A percentile compares a stretch with the other conserved stretches of the same genome.
These are phyloP conservation scores for Pharus latifolius DNA, from an alignment of 176 grass and related monocot genomes.

Conservation along the genomic window DNA sequence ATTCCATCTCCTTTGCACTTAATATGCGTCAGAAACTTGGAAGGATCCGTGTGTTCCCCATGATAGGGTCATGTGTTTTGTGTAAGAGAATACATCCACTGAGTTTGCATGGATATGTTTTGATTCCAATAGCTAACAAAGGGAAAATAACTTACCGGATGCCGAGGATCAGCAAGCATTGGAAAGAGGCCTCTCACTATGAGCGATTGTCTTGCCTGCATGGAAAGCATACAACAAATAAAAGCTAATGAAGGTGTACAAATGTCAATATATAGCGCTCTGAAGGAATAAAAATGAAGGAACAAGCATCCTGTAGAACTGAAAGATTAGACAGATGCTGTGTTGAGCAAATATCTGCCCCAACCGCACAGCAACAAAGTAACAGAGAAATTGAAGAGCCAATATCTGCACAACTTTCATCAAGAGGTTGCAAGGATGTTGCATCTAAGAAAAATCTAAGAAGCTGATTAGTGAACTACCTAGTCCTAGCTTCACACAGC, in stretches of 20 bases:
- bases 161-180: slow-evolving; percentile 97
- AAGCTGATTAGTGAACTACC: neutral
- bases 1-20: neutral
- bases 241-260: neutral
- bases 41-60: neutral
- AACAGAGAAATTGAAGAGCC: neutral
- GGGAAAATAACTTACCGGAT: slow-evolving; percentile 63
- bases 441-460: neutral
- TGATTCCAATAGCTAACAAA: neutral
- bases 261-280: neutral
- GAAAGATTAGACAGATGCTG: neutral
- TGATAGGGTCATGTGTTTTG: neutral
- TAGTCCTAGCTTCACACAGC: neutral
- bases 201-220: slow-evolving; percentile 96
- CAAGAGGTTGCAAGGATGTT: neutral
- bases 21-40: neutral
- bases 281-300: neutral
- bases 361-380: neutral
- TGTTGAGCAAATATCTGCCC: neutral
- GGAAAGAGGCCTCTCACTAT: slow-evolving; percentile 96
- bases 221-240: neutral
- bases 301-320: no score
- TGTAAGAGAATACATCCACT: neutral
- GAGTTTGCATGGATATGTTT: neutral
- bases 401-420: neutral